phyloP scores from a whole-genome alignment of 1,284 basidiomycete genomes.

The Ustilago shanxiensis region DNA sequence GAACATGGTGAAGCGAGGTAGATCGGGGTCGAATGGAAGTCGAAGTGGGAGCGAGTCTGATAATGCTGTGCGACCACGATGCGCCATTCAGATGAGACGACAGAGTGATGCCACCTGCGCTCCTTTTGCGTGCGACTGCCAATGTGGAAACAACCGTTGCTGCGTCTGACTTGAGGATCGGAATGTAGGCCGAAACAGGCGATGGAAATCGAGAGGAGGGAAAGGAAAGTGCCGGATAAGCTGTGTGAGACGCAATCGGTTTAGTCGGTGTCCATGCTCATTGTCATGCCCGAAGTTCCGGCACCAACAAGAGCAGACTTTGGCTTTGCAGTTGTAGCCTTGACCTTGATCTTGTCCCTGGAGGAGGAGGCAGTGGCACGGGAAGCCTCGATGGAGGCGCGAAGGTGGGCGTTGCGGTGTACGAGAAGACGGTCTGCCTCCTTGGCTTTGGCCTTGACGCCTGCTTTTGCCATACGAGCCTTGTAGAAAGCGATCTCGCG shows the following conservation, averaged over 20 bases:
- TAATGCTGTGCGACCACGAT: background rate
- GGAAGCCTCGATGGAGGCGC: conserved; percentile 54
- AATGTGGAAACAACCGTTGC: too few species aligned
- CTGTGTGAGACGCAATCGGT: background rate
- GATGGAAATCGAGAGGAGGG: background rate
- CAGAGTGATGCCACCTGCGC: too few species aligned
- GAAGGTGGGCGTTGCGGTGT: conserved; percentile 63
- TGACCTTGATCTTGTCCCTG: conserved; percentile 55
- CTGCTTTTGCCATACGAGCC: conserved; percentile 66
- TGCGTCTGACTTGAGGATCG: too few species aligned
- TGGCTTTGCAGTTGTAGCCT: conserved; percentile 48
- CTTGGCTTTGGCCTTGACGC: conserved; percentile 61
- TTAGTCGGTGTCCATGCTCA: conserved; percentile 60
- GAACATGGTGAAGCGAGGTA: background rate
- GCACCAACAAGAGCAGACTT: conserved; percentile 58
- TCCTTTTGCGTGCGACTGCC: too few species aligned
- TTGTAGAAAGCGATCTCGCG: conserved; percentile 92
- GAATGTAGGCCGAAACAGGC: background rate
- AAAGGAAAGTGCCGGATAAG: background rate
- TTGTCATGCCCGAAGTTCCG: conserved; percentile 51
- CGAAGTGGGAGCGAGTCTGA: background rate
- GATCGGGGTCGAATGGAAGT: too few species aligned
- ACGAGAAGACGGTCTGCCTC: conserved; percentile 64
- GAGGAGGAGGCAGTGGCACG: conserved; percentile 33
- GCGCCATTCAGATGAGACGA: too few species aligned